Evolutionary conservation across 1,284 basidiomycete species (phyloP).

Genomic region (Neolentinus lepideus): DNA sequence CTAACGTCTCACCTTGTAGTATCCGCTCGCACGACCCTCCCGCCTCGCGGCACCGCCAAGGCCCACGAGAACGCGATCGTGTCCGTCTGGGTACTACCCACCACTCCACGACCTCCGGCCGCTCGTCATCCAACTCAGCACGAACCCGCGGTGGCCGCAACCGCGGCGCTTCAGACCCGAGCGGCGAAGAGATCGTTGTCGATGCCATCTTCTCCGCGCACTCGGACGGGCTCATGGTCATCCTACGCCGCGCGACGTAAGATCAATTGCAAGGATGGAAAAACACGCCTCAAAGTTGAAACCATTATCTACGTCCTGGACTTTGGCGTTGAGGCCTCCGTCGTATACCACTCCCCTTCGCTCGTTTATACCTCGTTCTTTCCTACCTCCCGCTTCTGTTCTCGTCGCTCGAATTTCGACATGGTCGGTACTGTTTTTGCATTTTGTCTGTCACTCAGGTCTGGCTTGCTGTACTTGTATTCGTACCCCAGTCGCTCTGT

Average conservation of each 20-base stretch:
- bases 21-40: constrained; percentile 14
- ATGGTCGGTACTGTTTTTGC: no score
- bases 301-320: not conserved
- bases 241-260: constrained; percentile 35
- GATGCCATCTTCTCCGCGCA: constrained; percentile 78
- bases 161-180: constrained; percentile 3
- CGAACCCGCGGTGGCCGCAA: constrained; percentile 5
- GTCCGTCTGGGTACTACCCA: constrained; percentile 1
- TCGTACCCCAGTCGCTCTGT: no score
- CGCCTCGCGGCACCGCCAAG: constrained; percentile 10
- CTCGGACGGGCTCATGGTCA: constrained; percentile 73
- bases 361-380: not conserved
- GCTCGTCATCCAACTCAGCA: not conserved
- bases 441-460: no score
- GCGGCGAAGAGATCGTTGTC: constrained; percentile 37
- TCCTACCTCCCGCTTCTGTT: not conserved
- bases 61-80: constrained; percentile 8
- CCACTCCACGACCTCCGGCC: not conserved
- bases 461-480: no score
- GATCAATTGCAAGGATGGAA: not conserved
- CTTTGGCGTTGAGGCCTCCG: no score
- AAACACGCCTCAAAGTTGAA: not conserved
- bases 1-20: constrained; percentile 9
- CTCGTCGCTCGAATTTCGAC: no score
- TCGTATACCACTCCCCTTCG: not conserved